A percentile compares a stretch with the other conserved stretches of the same genome.
These are phyloP conservation scores for Breynia disticha DNA, from an alignment of 441 rosid species.

Conservation along the genomic window DNA sequence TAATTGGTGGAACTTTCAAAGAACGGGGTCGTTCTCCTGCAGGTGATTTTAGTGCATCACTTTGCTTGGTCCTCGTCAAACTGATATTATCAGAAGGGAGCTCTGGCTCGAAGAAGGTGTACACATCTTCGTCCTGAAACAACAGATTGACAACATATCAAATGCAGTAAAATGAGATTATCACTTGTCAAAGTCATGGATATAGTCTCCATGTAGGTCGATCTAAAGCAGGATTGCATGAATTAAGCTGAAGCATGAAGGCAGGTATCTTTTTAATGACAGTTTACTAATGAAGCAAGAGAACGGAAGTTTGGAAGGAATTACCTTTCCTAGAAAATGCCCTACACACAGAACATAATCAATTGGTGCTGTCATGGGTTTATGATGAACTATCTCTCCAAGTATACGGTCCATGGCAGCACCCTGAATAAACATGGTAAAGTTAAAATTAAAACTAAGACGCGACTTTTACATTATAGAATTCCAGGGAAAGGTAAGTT, in stretches of 20 bases:
- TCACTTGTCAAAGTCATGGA: no score
- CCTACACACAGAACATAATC: slow-evolving; percentile 94
- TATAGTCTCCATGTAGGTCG: no score
- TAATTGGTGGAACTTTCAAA: slow-evolving; percentile 43
- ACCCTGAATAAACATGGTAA: slow-evolving; percentile 42
- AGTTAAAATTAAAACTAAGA: slow-evolving; percentile 8
- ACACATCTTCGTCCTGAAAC: slow-evolving; percentile 89
- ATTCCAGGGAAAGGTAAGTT: not conserved
- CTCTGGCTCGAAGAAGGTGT: slow-evolving; percentile 91
- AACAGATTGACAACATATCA: not conserved
- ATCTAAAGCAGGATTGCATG: no score
- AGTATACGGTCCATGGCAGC: slow-evolving; percentile 94
- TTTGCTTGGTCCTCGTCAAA: slow-evolving; percentile 42
- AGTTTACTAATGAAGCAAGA: not conserved
- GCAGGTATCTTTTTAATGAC: no score
- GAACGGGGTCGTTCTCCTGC: slow-evolving; percentile 54
- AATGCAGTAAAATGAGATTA: no score
- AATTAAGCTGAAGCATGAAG: no score
- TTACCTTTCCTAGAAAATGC: slow-evolving; percentile 92
- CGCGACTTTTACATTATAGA: not conserved
- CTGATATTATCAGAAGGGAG: slow-evolving; percentile 57
- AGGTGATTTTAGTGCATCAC: slow-evolving; percentile 42
- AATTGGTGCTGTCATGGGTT: slow-evolving; percentile 81
- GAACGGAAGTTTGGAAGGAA: slow-evolving; percentile 2
- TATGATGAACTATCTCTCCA: slow-evolving; percentile 93